Evolutionary conservation across 257 asterid genomes (phyloP).

Genomic region (Nicotiana obtusifolia): DNA sequence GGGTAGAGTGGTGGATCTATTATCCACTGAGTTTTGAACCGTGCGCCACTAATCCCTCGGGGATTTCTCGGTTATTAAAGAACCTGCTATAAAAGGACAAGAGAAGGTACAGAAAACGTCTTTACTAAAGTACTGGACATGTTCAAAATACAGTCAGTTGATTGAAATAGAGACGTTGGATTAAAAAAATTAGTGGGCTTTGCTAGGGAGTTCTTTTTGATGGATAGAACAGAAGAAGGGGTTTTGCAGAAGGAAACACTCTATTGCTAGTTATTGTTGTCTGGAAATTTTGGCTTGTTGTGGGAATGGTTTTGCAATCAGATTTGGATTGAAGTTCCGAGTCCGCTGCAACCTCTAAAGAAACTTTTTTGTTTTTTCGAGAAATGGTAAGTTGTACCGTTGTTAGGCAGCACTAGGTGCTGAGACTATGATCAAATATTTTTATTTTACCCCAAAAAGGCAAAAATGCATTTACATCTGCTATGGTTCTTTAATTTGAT

Average conservation of each 20-base stretch:
- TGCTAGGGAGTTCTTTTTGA: not conserved
- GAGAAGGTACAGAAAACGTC: not conserved
- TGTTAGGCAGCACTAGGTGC: not conserved
- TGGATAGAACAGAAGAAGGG: not conserved
- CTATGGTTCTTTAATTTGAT: not conserved
- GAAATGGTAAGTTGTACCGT: not conserved
- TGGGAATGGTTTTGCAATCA: not conserved
- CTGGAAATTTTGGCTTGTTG: not conserved
- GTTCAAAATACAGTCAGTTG: not conserved
- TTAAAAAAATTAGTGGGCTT: not conserved
- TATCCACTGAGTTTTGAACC: not conserved
- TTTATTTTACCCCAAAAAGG: not conserved
- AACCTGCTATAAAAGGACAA: not conserved
- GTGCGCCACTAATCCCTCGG: not conserved
- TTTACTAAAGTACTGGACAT: not conserved
- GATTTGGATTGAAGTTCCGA: not conserved
- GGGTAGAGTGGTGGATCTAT: not conserved
- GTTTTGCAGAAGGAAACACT: not conserved
- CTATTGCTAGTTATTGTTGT: not conserved
- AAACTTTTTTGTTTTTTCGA: not conserved
- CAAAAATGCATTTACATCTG: not conserved
- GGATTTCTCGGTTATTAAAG: no score
- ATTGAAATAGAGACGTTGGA: conserved; percentile 1
- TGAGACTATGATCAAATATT: not conserved
- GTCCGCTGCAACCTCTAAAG: not conserved